A percentile compares a stretch with the other conserved stretches of the same genome.
phyloP scores from a whole-genome alignment of 805 yeast species.

The Candida ficus region DNA sequence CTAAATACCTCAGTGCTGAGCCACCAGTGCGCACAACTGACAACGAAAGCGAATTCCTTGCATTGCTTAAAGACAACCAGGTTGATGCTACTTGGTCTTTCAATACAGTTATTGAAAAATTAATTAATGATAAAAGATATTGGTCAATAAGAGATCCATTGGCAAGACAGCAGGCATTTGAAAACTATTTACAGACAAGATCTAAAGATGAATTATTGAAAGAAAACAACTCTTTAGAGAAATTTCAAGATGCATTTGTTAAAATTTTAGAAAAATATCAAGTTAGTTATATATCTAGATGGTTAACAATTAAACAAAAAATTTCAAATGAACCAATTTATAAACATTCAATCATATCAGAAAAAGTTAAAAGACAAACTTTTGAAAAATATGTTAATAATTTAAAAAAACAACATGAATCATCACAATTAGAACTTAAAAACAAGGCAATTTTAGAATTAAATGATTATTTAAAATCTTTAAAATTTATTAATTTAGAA shows the following conservation, averaged over 20 bases:
- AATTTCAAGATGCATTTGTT: constrained; percentile 50
- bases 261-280: constrained; percentile 40
- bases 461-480: constrained; percentile 40
- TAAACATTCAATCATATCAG: constrained; percentile 54
- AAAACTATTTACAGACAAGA: constrained; percentile 52
- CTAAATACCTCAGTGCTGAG: constrained; percentile 7
- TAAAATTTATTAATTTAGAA: constrained; percentile 22
- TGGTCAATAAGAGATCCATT: constrained; percentile 64
- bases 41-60: constrained; percentile 37
- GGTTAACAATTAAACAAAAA: constrained; percentile 52
- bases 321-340: constrained; percentile 64
- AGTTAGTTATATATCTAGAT: constrained; percentile 54
- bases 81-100: constrained; percentile 79
- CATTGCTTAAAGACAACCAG: constrained; percentile 46
- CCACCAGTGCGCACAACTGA: constrained; percentile 16
- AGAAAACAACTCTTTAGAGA: constrained; percentile 47
- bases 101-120: constrained; percentile 52
- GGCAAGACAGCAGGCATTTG: constrained; percentile 55
- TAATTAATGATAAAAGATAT: constrained; percentile 56
- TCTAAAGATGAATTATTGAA: constrained; percentile 46
- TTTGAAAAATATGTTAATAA: constrained; percentile 45
- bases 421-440: constrained; percentile 25
- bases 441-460: constrained; percentile 50
- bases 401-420: constrained; percentile 30
- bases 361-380: constrained; percentile 47